Base-by-base conservation (phyloP, 352 stramenopile species). In the Phytophthora cactorum region DNA sequence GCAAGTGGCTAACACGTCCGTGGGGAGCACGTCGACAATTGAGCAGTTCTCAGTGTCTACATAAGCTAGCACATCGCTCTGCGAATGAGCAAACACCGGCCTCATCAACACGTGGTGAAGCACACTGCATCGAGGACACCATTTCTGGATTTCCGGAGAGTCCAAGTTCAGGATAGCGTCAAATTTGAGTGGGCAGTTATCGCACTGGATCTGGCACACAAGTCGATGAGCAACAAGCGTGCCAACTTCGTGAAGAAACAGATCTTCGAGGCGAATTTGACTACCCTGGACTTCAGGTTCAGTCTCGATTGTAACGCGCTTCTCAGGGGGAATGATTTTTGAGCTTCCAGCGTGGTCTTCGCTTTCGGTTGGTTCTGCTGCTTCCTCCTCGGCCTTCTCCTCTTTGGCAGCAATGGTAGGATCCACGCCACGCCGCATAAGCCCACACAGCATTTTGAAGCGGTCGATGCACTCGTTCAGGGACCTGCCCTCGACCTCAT, bases 401-500 rank as follows among this genome's bases (percentile, higher is more conserved):
- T 65, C 45, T 32, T 51, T 59, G 6, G 25, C 41, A 27, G 36
- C 15, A 17, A 29, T 56, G 14, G 43, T 61, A 10, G 39, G 63
- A 52, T 77, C 68, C 36, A 79, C 63, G 15, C 68, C 68, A 22
- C 56, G 74, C 25, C 79, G 77, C 0, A 94, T 66, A 31, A 91
- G 51, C 22, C 79, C 62, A 39, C 78, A 84, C 2, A 96, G 59
- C 39, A 80, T 55, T 66, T 93, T 89, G 60, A 88, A 96, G 3
- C 88, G 84, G 39, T 93, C 86, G 47, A 96, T 92, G 49, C 88
- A 96, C 34, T 96, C 84, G 59, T 90, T 93, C 32, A 96, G 53
- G 7, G 81, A 85, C 31, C 86, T 89, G 27, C 70, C 82, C 0
- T 88, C 69, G 6, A 96, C 83, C 31, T 87, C 84, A 7, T 69